Evolutionary conservation across 805 yeast species (phyloP).

Genomic region (Yarrowia sp.): DNA sequence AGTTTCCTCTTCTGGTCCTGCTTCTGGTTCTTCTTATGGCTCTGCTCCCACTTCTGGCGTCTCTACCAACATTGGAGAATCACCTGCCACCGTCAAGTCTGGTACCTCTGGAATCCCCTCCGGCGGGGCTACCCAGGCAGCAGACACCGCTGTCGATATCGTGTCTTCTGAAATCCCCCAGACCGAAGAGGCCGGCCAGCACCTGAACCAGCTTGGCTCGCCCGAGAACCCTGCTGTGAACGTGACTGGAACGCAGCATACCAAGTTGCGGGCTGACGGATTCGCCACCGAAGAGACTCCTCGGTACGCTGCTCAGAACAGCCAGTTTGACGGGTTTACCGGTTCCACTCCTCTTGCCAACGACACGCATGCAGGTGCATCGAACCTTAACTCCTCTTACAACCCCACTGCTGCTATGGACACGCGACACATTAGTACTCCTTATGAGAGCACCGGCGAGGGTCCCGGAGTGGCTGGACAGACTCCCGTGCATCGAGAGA

Average conservation of each 20-base stretch:
- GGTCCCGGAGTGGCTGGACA: conserved; percentile 2
- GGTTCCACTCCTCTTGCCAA: not conserved
- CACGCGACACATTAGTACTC: not conserved
- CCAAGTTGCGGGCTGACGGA: conserved; percentile 1
- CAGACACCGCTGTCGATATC: not conserved
- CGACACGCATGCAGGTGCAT: not conserved
- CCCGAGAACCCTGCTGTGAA: not conserved
- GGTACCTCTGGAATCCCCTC: not conserved
- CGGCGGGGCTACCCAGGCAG: not conserved
- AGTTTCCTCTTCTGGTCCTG: not conserved
- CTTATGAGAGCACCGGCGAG: not conserved
- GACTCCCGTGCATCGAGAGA: not conserved
- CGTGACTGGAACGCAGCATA: not conserved
- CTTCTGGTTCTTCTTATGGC: not conserved
- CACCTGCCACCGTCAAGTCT: not conserved
- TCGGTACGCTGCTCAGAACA: not conserved
- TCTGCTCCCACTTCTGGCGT: not conserved
- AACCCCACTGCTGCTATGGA: not conserved
- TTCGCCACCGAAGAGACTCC: not conserved
- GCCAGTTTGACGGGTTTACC: not conserved
- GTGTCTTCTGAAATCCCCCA: not conserved
- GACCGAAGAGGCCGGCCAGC: not conserved
- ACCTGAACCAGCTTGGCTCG: not conserved
- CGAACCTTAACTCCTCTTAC: not conserved
- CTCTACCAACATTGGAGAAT: not conserved